Evolutionary conservation across 805 yeast species (phyloP).

Genomic region (Starmerella gropengiesseri): DNA sequence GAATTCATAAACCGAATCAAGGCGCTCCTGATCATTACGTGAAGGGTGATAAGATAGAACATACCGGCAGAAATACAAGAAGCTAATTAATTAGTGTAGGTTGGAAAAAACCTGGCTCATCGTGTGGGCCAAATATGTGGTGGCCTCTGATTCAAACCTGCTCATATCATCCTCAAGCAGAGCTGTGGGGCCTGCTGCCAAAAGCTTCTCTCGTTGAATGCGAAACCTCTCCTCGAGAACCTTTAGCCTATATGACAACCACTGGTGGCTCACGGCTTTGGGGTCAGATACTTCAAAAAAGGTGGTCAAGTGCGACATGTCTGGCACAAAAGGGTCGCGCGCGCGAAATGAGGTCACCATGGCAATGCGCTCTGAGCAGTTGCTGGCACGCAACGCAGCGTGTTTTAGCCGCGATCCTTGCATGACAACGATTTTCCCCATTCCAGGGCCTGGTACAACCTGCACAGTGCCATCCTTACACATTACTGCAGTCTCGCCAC

Average conservation of each 20-base stretch:
- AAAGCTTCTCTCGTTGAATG: constrained; percentile 10
- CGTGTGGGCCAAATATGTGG: too few relatives aligned
- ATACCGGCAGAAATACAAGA: too few relatives aligned
- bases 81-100: too few relatives aligned
- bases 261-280: constrained; percentile 20
- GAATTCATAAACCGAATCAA: too few relatives aligned
- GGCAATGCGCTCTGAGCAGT: constrained; percentile 30
- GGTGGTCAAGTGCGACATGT: constrained; percentile 26
- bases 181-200: not conserved
- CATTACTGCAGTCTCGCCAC: constrained; percentile 44
- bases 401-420: constrained; percentile 40
- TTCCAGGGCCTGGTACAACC: constrained; percentile 34
- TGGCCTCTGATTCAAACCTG: too few relatives aligned
- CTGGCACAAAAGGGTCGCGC: constrained; percentile 19
- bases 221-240: constrained; percentile 14
- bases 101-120: too few relatives aligned
- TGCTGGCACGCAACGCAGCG: constrained; percentile 38
- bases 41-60: too few relatives aligned
- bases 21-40: too few relatives aligned
- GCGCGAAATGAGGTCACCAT: constrained; percentile 29
- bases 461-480: constrained; percentile 30
- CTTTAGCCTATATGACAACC: constrained; percentile 21
- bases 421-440: constrained; percentile 39
- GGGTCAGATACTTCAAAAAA: constrained; percentile 22
- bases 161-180: not conserved